Conservation (phyloP, 495 filamentous ascomycete species). For the Neurospora sp. region DNA sequence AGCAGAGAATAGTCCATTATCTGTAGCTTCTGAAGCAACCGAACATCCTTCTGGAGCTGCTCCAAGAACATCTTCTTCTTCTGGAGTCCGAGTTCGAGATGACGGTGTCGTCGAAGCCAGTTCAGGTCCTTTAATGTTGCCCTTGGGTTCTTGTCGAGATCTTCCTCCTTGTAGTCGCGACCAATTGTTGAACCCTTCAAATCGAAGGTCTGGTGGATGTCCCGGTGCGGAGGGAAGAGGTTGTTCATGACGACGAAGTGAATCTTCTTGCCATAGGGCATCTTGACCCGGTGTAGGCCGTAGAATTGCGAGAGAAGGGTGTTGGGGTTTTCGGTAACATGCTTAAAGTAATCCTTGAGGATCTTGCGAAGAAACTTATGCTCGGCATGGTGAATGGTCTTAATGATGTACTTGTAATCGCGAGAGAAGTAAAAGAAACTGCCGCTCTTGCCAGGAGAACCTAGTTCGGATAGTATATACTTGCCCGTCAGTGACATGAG, state of each 20-base stretch:
- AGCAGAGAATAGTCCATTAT: constrained; percentile 99
- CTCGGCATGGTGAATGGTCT: constrained; percentile 95
- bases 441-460: constrained; percentile 94
- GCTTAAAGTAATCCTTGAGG: constrained; percentile 85
- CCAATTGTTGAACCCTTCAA: constrained; percentile 96
- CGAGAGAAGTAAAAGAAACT: constrained; percentile 99
- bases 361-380: constrained; percentile 92
- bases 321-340: constrained; percentile 88
- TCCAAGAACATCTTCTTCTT: constrained; percentile 82
- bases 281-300: constrained; percentile 94
- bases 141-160: constrained; percentile 77
- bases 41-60: constrained; percentile 81
- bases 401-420: constrained; percentile 99
- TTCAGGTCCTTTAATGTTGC: constrained; percentile 96
- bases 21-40: constrained; percentile 70
- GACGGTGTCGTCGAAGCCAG: constrained; percentile 78
- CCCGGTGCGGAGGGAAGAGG: constrained; percentile 90
- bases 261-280: constrained; percentile 95
- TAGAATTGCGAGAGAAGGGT: constrained; percentile 98
- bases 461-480: constrained; percentile 95
- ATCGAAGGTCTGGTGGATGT: constrained; percentile 96
- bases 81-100: constrained; percentile 76
- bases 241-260: constrained; percentile 99
- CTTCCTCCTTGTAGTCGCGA: constrained; percentile 79
- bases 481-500: constrained; percentile 97